Evolutionary conservation across 2,329 filamentous ascomycete species (phyloP), one percentile per base, ranked within the genome.

Genomic region (Botrytis medusae): DNA sequence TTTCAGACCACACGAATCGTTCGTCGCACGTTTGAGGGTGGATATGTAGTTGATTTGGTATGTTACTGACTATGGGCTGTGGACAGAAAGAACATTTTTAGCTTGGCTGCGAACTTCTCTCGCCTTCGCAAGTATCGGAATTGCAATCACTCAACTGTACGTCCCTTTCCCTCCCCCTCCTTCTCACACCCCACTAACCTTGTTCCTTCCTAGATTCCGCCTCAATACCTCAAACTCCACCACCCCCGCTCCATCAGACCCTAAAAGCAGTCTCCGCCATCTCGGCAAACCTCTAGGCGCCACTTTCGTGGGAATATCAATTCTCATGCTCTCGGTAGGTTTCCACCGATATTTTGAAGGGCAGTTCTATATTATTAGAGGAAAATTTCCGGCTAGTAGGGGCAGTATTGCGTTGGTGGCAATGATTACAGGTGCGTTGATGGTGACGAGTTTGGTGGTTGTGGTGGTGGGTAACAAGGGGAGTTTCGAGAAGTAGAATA

Each of bases 101-200:
- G 93, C 93, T 72, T 96, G 93, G 93, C 87, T 96, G 61, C 89
- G 93, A 70, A 96, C 93, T 4, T 94, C 92, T 3, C 87, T 96
- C 51, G 90, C 92, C 37, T 96, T 96, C 79, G 92, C 93, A 18
- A 92, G 89, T 48, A 95, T 96, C 77, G 93, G 93, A 73, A 92
- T 96, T 74, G 93, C 92, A 61, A 88, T 96, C 59, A 95, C 93
- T 1, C 93, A 96, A 81, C 88, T 96, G 75, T 77, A 77, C 25
- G 73, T 73, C 20, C 7, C 48, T n/a, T 37, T 37, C 29, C 40
- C 10, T 29, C 29, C 25, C 29, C 51, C 29, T 18, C 44, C 29
- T n/a, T n/a, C 44, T 22, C 12, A n/a, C 22, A n/a, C 44, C 34
- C 18, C 29, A n/a, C 8, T n/a, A 18, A 62, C 25, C 51, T 42